A percentile compares a stretch with the other conserved stretches of the same genome.
phyloP scores from a whole-genome alignment of 352 stramenopile species.

The Phytophthora colocasiae region DNA sequence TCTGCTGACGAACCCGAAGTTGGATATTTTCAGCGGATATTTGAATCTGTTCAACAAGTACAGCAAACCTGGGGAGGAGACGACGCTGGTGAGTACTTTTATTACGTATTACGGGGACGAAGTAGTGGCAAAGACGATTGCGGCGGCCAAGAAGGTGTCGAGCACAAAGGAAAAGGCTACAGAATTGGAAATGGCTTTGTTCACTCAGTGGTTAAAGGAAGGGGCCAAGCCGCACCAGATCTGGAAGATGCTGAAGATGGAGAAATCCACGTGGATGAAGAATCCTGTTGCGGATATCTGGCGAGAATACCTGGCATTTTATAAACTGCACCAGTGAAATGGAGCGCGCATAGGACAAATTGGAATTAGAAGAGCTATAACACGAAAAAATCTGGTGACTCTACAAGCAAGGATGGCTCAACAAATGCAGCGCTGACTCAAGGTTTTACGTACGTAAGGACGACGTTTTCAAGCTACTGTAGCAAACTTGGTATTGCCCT shows the following conservation, averaged over 20 bases:
- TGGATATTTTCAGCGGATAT: constrained; percentile 1
- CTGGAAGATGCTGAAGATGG: constrained; percentile 14
- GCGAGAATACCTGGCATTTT: too few species aligned
- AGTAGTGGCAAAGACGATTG: constrained; percentile 7
- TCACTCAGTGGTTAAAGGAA: constrained; percentile 7
- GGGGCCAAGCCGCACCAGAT: constrained; percentile 1
- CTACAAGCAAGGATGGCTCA: too few species aligned
- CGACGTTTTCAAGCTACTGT: too few species aligned
- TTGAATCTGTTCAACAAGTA: constrained; percentile 7
- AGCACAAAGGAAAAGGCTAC: background rate
- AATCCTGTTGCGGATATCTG: constrained; percentile 3
- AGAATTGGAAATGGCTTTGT: constrained; percentile 9
- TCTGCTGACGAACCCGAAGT: background rate
- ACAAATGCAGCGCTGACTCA: too few species aligned
- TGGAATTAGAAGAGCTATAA: too few species aligned
- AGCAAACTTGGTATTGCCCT: too few species aligned
- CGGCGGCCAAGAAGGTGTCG: constrained; percentile 5
- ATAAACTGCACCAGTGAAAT: too few species aligned
- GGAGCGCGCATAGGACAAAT: too few species aligned
- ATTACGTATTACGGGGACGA: constrained; percentile 1
- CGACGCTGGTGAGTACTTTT: background rate
- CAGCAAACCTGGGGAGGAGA: background rate
- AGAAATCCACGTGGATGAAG: constrained; percentile 4
- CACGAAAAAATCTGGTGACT: too few species aligned
- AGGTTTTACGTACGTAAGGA: too few species aligned